phyloP scores from a whole-genome alignment of 139 green algal species.

The Nannochloris sp. region DNA sequence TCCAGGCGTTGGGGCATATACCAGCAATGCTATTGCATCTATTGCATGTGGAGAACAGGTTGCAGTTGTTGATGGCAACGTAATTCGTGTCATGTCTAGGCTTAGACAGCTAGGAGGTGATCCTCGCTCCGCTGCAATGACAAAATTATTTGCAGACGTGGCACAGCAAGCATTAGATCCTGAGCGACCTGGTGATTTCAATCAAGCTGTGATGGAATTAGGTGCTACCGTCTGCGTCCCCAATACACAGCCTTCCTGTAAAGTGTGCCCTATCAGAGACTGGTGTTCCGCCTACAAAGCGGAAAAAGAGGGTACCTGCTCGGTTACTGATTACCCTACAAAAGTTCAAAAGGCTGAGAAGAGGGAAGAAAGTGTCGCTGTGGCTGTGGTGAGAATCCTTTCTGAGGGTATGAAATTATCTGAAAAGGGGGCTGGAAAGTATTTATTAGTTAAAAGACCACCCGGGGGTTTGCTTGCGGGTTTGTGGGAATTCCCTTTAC shows the following conservation, averaged over 20 bases:
- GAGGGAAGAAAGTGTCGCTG: slow-evolving; percentile 42
- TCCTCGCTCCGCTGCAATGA: slow-evolving; percentile 4
- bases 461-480: slow-evolving; percentile 53
- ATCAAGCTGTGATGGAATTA: slow-evolving; percentile 98
- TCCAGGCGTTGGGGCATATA: slow-evolving; percentile 85
- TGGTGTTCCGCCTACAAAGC: slow-evolving; percentile 37
- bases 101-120: slow-evolving; percentile 33
- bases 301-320: slow-evolving; percentile 3
- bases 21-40: slow-evolving; percentile 75
- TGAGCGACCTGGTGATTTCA: slow-evolving; percentile 79
- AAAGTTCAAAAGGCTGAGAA: slow-evolving; percentile 47
- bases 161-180: slow-evolving; percentile 57
- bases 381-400: slow-evolving; percentile 41
- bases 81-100: slow-evolving; percentile 76
- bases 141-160: slow-evolving; percentile 34
- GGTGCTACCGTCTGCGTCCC: slow-evolving; percentile 82
- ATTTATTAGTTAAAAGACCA: slow-evolving; percentile 57
- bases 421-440: slow-evolving; percentile 1
- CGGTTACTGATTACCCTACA: slow-evolving; percentile 44
- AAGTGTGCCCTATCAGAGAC: slow-evolving; percentile 51
- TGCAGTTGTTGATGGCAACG: slow-evolving; percentile 91
- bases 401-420: not conserved
- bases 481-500: slow-evolving; percentile 66
- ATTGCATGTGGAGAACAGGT: slow-evolving; percentile 70
- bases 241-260: slow-evolving; percentile 53